Base-by-base conservation (phyloP, 805 yeast genomes). In the Sugiyamaella lignohabitans region DNA sequence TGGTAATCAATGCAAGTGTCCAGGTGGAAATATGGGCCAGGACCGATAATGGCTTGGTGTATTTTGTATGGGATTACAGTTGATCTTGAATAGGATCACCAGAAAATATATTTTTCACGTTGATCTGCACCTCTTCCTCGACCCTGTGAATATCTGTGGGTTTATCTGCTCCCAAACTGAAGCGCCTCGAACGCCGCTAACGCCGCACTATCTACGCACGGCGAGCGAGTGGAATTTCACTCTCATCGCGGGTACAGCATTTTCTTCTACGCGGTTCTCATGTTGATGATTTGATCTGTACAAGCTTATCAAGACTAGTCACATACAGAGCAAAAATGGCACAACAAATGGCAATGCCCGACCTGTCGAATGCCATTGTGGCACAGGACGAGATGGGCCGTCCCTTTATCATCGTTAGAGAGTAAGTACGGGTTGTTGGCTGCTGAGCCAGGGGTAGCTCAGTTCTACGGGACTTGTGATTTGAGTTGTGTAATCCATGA, bases 371-470 rank as follows among this genome's bases (percentile, higher is more conserved):
- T 62, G 98, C 98, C 68, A 88, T 93, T 59, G 87, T 93, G 72
- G 98, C 98, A 2, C 98, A 91, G 68, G 99, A 93, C 66, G 99
- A 93, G 68, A 87, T 85, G 89, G 99, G 99, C 18, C 82, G 98
- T 68, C 99, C 99, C 18, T 87, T 93, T 65, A 91, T 93, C 62
- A 93, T 93, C 64, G 99, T 93, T 45, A 80, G 93, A 64, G 99
- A 93, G 64, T 78, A 69, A 61, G 80, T 78, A 27, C 32, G 6
- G 6, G n/a, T 11, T 14, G 23, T 16, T n/a, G 37, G 10, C 10
- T 14, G 32, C 14, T n/a, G n/a, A n/a, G n/a, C n/a, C n/a, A n/a
- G n/a, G n/a, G n/a, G n/a, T n/a, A n/a, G n/a, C n/a, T n/a, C n/a
- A n/a, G n/a, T n/a, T n/a, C n/a, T n/a, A n/a, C n/a, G n/a, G n/a